Evolutionary conservation across 345 rosid genomes (phyloP).

Genomic region (Microthlaspi erraticum): DNA sequence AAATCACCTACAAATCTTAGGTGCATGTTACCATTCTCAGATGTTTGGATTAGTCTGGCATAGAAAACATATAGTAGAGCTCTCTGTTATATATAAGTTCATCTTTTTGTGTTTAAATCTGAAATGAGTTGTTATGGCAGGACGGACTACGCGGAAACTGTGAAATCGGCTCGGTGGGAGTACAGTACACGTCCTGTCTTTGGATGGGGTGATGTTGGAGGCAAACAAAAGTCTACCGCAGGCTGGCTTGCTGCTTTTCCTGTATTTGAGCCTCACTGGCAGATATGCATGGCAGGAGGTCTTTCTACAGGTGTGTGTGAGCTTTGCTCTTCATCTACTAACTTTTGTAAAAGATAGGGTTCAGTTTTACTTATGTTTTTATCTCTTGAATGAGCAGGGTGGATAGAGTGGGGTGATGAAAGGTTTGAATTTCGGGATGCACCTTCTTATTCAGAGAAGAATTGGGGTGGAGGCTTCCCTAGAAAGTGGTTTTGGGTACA

Average conservation of each 20-base stretch:
- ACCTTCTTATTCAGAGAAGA: conserved; percentile 96
- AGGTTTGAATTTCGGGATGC: conserved; percentile 87
- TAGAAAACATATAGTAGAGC: not conserved
- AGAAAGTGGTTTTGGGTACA: conserved; percentile 99
- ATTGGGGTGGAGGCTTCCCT: conserved; percentile 98
- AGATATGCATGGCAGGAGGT: conserved; percentile 97
- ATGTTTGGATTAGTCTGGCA: conserved; percentile 9
- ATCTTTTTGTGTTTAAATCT: not conserved
- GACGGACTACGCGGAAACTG: conserved; percentile 65
- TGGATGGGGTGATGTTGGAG: conserved; percentile 93
- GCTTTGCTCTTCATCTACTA: not conserved
- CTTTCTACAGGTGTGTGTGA: conserved; percentile 87
- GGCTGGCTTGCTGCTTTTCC: conserved; percentile 99
- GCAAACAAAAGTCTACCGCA: conserved; percentile 86
- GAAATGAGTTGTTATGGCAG: conserved; percentile 51
- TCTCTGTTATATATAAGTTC: not conserved
- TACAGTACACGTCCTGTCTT: conserved; percentile 88
- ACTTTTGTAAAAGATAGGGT: not conserved
- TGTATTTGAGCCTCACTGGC: conserved; percentile 99
- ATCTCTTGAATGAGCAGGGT: conserved; percentile 59
- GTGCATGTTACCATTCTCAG: not conserved
- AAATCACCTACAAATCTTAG: conserved; percentile 12
- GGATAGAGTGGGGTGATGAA: conserved; percentile 98
- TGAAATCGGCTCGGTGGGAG: conserved; percentile 90
- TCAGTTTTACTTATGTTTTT: conserved; percentile 12